These are phyloP conservation scores for Epicoccum sorghinum DNA, from an alignment of 2,329 filamentous ascomycete species.

Conservation along the genomic window DNA sequence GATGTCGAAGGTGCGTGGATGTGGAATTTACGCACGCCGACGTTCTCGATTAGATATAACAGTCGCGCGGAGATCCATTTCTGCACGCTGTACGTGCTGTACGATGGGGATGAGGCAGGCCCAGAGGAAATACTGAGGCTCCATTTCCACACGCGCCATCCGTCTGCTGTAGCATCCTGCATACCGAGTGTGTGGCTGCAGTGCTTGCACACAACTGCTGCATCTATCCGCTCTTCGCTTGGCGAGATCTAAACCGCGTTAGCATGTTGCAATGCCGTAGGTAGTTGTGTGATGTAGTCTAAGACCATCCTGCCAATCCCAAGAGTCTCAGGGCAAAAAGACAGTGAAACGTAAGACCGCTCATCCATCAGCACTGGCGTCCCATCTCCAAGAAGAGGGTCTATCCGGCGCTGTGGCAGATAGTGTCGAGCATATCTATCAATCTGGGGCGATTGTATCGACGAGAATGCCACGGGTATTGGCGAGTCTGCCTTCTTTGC, in stretches of 20 bases:
- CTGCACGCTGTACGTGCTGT: slow-evolving; percentile 30
- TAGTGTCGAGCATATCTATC: slow-evolving; percentile 38
- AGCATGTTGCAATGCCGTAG: background rate
- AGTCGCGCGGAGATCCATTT: slow-evolving; percentile 63
- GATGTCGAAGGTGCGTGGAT: slow-evolving; percentile 48
- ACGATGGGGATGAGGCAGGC: slow-evolving; percentile 8
- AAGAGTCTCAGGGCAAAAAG: slow-evolving; percentile 37
- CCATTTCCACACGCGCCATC: slow-evolving; percentile 60
- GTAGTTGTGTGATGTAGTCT: slow-evolving; percentile 33
- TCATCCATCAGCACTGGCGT: slow-evolving; percentile 31
- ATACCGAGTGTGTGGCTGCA: slow-evolving; percentile 47
- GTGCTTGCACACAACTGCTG: slow-evolving; percentile 45
- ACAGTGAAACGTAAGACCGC: slow-evolving; percentile 43
- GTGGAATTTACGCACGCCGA: slow-evolving; percentile 62
- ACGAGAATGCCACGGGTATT: slow-evolving; percentile 55
- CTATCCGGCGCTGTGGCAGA: slow-evolving; percentile 23
- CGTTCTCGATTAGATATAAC: slow-evolving; percentile 61
- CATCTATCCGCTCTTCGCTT: background rate
- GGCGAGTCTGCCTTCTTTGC: slow-evolving; percentile 63
- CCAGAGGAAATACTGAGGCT: slow-evolving; percentile 43
- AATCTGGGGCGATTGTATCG: slow-evolving; percentile 66
- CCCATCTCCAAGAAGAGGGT: slow-evolving; percentile 44
- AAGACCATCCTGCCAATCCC: slow-evolving; percentile 42
- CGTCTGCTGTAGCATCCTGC: slow-evolving; percentile 52
- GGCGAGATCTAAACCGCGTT: background rate